A percentile compares a stretch with the other conserved stretches of the same genome.
Conservation (phyloP, 768 basidiomycete genomes). For the Boletus reticulatus region DNA sequence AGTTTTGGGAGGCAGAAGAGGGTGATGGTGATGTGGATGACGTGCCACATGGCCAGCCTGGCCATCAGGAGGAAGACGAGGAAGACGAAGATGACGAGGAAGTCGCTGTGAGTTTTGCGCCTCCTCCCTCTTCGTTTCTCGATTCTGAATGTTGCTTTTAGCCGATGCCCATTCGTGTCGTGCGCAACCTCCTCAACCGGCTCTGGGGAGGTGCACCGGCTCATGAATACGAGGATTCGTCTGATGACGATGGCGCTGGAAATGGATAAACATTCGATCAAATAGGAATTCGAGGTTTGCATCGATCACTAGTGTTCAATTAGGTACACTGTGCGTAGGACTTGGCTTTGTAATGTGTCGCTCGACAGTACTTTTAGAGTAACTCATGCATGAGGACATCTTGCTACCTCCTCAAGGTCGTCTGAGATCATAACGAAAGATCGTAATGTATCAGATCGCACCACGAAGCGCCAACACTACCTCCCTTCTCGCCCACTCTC, state of each 20-base stretch:
- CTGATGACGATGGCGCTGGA: conserved; percentile 14
- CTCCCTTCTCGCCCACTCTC: conserved; percentile 55
- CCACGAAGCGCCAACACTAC: conserved; percentile 1
- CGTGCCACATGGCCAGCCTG: conserved; percentile 14
- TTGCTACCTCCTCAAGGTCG: too few species aligned
- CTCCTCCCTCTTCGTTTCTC: not conserved
- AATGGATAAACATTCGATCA: not conserved
- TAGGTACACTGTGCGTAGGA: too few species aligned
- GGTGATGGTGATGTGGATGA: conserved; percentile 24
- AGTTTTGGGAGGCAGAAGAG: conserved; percentile 24
- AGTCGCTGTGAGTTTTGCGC: conserved; percentile 41
- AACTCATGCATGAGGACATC: too few species aligned
- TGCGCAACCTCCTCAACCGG: conserved; percentile 57
- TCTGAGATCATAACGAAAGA: too few species aligned
- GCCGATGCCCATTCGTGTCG: conserved; percentile 58
- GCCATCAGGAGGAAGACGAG: conserved; percentile 35
- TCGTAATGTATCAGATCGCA: not conserved
- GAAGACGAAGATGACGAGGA: conserved; percentile 40
- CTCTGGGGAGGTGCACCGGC: conserved; percentile 48
- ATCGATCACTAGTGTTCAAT: too few species aligned
- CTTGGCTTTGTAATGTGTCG: too few species aligned
- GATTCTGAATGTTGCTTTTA: conserved; percentile 20
- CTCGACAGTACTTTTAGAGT: too few species aligned
- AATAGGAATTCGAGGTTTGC: not conserved
- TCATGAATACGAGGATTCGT: conserved; percentile 21